A percentile compares a stretch with the other conserved stretches of the same genome.
Evolutionary conservation across 306 rosid genomes (phyloP).

Genomic region (Comarum palustre): DNA sequence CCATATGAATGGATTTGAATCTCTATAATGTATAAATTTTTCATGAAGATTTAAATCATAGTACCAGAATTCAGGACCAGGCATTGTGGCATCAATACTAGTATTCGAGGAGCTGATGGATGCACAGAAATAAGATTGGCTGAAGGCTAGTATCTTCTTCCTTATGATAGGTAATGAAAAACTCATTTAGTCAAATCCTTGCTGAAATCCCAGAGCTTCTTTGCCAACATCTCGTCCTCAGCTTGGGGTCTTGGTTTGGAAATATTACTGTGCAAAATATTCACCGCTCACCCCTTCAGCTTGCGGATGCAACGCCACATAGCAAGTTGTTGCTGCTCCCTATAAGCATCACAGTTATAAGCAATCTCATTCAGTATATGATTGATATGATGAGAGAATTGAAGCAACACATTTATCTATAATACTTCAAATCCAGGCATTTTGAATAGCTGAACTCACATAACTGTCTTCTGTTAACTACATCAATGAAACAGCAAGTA

Average conservation of each 20-base stretch:
- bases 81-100: not conserved
- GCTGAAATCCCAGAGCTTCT: conserved; percentile 80
- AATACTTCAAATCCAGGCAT: not conserved
- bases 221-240: conserved; percentile 55
- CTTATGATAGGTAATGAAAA: not conserved
- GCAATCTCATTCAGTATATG: not conserved
- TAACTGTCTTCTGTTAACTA: not conserved
- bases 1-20: not conserved
- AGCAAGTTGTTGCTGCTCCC: conserved; percentile 93
- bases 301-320: conserved; percentile 69
- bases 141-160: not conserved
- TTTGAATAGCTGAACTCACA: not conserved
- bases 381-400: not conserved
- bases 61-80: not conserved
- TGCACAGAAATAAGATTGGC: not conserved
- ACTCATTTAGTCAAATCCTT: conserved; percentile 20
- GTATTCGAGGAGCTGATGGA: not conserved
- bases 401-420: not conserved
- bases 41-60: not conserved
- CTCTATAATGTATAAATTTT: not conserved
- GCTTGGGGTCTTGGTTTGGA: conserved; percentile 44
- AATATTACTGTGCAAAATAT: conserved; percentile 50
- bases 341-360: conserved; percentile 25
- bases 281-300: conserved; percentile 59
- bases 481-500: not conserved